Base-by-base conservation (phyloP, 2,329 filamentous ascomycete species). In the Penicillium palitans region DNA sequence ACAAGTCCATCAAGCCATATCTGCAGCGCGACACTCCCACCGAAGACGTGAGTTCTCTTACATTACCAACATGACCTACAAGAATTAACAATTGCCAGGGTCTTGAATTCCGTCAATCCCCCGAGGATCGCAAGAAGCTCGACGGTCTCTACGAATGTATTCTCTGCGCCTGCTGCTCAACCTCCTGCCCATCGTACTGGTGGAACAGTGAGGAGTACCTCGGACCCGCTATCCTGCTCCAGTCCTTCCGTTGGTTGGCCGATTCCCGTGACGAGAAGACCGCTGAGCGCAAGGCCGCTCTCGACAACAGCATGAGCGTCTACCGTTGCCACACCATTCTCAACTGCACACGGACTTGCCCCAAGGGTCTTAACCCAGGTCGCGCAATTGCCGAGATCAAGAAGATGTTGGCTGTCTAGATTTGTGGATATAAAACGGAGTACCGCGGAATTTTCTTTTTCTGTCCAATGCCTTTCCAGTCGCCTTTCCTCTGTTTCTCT, bases 181-280 rank as follows among this genome's bases (percentile, higher is more conserved):
- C 95, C 24, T 96, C 93, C 47, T 99, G 95, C 84, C 95, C 95
- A n/a, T 97, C 92, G 19, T 99, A 99, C 85, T 99, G 95, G 95
- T 99, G 95, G 95, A 99, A 99, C 84, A 88, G 89, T 69, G 93
- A 98, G 81, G 93, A 98, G 79, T 99, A 99, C 82, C 90, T 99
- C 51, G 95, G 95, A 64, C 95, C 95, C 60, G 95, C 95, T 67
- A 91, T 99, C 61, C 89, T 99, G 53, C 87, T 99, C 67, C 95
- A 99, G 81, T 96, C 92, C 9, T 99, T 98, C 87, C 88, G 93
- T 74, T 99, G 95, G 95, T 84, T 99, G 67, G 90, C 88, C 73
- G 95, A 99, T 78, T 96, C 91, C 44, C 89, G 95, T 79, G 95
- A 99, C 76, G 90, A 97, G 86, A 87, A 86, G 78, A 96, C 84